Base-by-base conservation (phyloP, 2,329 filamentous ascomycete genomes). In the Spiromastix sp. region DNA sequence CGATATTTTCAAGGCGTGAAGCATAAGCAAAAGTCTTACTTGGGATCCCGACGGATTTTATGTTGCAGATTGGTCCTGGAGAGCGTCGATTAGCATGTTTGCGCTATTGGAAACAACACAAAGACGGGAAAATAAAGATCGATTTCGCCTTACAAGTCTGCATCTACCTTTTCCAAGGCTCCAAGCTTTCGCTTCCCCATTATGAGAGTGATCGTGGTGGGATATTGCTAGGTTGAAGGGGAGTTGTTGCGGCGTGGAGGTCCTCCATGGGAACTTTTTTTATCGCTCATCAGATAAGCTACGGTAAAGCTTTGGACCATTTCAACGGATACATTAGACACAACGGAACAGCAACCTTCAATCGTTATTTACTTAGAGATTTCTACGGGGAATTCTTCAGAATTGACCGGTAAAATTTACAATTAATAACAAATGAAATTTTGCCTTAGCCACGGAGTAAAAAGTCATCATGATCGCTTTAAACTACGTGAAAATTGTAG, bases 111-210 rank as follows among this genome's bases (percentile, higher is more conserved):
- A 54, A 47, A 43, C 8, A 28, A 10, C 21, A 20, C n/a, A 5
- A 10, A 6, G 22, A 17, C 41, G 57, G 57, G 49, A 18, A 5
- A 11, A 15, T 41, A 15, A 26, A 48, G 42, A 38, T 21, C 36
- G 34, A 42, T 37, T 33, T 32, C 12, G 26, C 47, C 75, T 43
- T 58, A 81, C 72, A 93, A 68, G 61, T 93, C 85, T 21, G 86
- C 87, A 56, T 95, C 87, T 48, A 94, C 78, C 72, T 95, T 95
- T 65, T 95, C 87, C 60, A 95, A 77, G 42, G 87, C 87, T 37
- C 83, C 85, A 40, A 94, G 74, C 66, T 91, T 93, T 59, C 86
- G 74, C 65, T 94, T 94, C 41, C 77, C 83, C 77, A 85, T 91
- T 21, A 12, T 34, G 26, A 17, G 16, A 24, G 7, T 7, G n/a